Evolutionary conservation across 1,284 basidiomycete genomes (phyloP).

Genomic region (Rhodofomes roseus): DNA sequence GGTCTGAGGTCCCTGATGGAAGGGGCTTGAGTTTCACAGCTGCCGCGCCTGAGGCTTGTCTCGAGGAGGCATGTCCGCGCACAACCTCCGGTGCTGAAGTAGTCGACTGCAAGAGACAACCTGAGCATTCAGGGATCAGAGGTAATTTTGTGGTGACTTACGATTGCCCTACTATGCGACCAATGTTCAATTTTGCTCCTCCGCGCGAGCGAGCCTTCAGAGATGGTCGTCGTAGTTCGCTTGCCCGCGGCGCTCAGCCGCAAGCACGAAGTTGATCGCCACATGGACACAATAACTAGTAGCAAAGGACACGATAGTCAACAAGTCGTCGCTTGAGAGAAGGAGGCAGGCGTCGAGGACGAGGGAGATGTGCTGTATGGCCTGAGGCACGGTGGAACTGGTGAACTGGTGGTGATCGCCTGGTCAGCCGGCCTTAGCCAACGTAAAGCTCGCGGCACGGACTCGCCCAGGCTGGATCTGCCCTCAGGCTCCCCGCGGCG

Average conservation of each 20-base stretch:
- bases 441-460: background rate
- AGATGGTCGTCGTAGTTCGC: background rate
- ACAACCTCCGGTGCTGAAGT: background rate
- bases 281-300: background rate
- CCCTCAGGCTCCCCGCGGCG: background rate
- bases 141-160: background rate
- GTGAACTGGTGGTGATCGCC: background rate
- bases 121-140: too few relatives aligned
- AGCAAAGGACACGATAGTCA: background rate
- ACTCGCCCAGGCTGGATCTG: background rate
- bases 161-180: background rate
- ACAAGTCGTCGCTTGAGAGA: too few relatives aligned
- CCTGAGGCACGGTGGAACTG: background rate
- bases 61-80: background rate
- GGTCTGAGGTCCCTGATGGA: background rate
- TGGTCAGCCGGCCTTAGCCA: background rate
- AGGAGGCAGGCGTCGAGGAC: background rate
- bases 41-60: background rate
- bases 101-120: background rate
- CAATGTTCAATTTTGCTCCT: background rate
- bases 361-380: background rate
- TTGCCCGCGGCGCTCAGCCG: background rate
- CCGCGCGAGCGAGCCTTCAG: background rate
- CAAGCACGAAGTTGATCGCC: slow-evolving; percentile 3
- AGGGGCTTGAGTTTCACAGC: slow-evolving; percentile 1